Percentiles rank a stretch among this genome's conserved stretches.
phyloP scores from a whole-genome alignment of 225 moss, liverwort and hornwort genomes.

The Anthoceros angustus region DNA sequence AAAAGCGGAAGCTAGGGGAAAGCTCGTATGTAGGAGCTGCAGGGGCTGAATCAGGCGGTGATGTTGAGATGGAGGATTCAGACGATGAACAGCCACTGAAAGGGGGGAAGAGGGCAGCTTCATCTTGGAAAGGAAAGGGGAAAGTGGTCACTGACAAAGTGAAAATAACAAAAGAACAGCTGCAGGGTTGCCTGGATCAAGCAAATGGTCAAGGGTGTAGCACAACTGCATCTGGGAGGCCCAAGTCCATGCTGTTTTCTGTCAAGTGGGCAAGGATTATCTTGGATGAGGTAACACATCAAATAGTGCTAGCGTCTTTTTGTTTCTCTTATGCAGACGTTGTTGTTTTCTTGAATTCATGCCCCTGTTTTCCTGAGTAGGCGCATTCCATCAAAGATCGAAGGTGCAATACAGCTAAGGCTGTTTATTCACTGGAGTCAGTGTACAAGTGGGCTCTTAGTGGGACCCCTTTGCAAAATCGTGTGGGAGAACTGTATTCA shows the following conservation, averaged over 20 bases:
- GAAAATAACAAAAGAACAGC: slow-evolving; percentile 3
- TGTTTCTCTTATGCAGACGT: background rate
- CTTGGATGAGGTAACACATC: slow-evolving; percentile 34
- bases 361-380: slow-evolving; percentile 9
- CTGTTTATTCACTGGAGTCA: slow-evolving; percentile 33
- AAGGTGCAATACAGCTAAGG: slow-evolving; percentile 39
- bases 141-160: slow-evolving; percentile 17
- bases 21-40: background rate
- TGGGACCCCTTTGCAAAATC: slow-evolving; percentile 57
- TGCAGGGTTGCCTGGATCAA: slow-evolving; percentile 18
- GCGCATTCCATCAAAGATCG: slow-evolving; percentile 55
- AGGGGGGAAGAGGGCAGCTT: slow-evolving; percentile 6
- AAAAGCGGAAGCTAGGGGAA: background rate
- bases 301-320: background rate
- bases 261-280: slow-evolving; percentile 42
- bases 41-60: slow-evolving; percentile 1
- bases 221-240: slow-evolving; percentile 5
- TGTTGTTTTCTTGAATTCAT: background rate
- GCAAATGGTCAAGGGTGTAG: slow-evolving; percentile 8
- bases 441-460: slow-evolving; percentile 53
- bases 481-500: slow-evolving; percentile 50
- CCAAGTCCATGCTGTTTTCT: slow-evolving; percentile 34
- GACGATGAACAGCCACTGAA: slow-evolving; percentile 10
- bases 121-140: slow-evolving; percentile 10
- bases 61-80: slow-evolving; percentile 2